These are phyloP conservation scores for Asclepias syriaca DNA, from an alignment of 257 asterid species.

Conservation along the genomic window DNA sequence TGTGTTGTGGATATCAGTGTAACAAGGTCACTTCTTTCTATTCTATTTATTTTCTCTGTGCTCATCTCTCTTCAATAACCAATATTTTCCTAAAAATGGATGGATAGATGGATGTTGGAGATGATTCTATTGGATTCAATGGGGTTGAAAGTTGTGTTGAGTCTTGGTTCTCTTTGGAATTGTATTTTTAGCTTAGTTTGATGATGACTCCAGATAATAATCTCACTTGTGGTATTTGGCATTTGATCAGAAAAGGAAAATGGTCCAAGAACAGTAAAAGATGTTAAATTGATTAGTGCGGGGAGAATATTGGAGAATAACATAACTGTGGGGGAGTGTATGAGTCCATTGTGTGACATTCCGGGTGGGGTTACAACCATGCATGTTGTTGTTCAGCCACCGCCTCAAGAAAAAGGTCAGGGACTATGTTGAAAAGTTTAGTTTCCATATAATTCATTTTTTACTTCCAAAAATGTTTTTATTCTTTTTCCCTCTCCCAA, in stretches of 20 bases:
- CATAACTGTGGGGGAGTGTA: conserved; percentile 69
- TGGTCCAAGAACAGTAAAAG: conserved; percentile 66
- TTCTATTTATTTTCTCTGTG: not conserved
- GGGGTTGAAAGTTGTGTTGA: not conserved
- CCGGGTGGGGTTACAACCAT: conserved; percentile 85
- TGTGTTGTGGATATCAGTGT: not conserved
- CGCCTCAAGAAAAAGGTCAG: conserved; percentile 55
- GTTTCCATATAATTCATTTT: no score
- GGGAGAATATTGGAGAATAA: conserved; percentile 85
- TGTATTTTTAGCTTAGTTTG: not conserved
- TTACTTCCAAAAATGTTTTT: not conserved
- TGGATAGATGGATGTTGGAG: not conserved
- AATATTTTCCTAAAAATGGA: no score
- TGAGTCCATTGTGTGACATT: conserved; percentile 65
- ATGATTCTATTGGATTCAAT: not conserved
- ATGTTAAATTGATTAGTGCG: conserved; percentile 70
- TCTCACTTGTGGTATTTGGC: not conserved
- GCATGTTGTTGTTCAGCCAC: conserved; percentile 85
- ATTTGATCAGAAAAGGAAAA: conserved; percentile 58
- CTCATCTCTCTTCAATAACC: not conserved
- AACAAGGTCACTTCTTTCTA: not conserved
- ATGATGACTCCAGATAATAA: not conserved
- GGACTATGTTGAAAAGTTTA: not conserved
- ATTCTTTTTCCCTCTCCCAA: not conserved
- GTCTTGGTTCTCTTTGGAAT: not conserved